phyloP scores from a whole-genome alignment of 192 early-diverging fungal genomes.

The Rhizoclosmatium sp. region DNA sequence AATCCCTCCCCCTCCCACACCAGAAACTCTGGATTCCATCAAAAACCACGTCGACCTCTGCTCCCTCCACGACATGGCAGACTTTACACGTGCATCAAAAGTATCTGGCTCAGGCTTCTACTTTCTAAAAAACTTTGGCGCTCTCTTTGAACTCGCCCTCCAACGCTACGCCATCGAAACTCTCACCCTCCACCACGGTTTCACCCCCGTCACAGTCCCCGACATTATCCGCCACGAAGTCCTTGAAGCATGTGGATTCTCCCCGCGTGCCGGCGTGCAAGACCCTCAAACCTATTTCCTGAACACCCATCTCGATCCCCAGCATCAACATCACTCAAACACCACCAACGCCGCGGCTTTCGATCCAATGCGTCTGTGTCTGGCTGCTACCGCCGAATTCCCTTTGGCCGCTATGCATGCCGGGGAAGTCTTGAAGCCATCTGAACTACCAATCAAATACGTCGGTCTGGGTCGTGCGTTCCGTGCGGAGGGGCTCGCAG shows the following conservation, averaged over 20 bases:
- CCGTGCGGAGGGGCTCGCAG: conserved; percentile 86
- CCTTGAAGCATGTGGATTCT: conserved; percentile 89
- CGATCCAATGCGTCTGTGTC: conserved; percentile 63
- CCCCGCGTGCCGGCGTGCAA: conserved; percentile 68
- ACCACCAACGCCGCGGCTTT: conserved; percentile 23
- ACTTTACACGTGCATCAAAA: conserved; percentile 81
- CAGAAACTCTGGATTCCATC: conserved; percentile 44
- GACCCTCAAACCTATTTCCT: conserved; percentile 90
- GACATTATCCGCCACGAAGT: conserved; percentile 83
- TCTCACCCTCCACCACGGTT: conserved; percentile 71
- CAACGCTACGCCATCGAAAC: conserved; percentile 84
- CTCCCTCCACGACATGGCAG: conserved; percentile 71
- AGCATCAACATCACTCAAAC: background rate
- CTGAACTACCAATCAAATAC: conserved; percentile 72
- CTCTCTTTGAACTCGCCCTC: conserved; percentile 85
- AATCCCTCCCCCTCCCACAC: conserved; percentile 40
- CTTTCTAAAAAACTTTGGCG: conserved; percentile 87
- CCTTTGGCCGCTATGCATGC: conserved; percentile 87
- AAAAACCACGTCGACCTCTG: conserved; percentile 77
- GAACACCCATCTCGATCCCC: conserved; percentile 50
- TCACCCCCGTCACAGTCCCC: conserved; percentile 80
- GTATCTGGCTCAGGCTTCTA: conserved; percentile 87
- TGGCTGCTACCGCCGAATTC: conserved; percentile 92
- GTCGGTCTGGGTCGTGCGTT: conserved; percentile 90
- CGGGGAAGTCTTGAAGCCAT: conserved; percentile 64